Percentiles rank a stretch among this genome's conserved stretches.
phyloP scores from a whole-genome alignment of 108 stramenopile genomes.

The Nannochloropsis granulata region DNA sequence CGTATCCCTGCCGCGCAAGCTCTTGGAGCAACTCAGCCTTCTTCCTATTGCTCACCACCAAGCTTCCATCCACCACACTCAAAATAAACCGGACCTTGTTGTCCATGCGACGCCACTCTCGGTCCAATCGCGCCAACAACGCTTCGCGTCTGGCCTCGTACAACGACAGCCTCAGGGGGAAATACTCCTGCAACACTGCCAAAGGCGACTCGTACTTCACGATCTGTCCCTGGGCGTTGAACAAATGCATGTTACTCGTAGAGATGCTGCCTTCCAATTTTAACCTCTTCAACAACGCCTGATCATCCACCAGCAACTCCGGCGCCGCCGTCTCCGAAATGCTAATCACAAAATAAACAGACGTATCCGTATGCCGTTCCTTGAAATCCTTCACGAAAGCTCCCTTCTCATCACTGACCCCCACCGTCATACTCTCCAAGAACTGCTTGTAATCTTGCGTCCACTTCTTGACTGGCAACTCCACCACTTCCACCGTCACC shows the following conservation, averaged over 20 bases:
- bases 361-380: conserved; percentile 67
- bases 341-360: conserved; percentile 84
- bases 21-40: conserved; percentile 66
- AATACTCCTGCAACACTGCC: conserved; percentile 59
- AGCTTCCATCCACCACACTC: conserved; percentile 73
- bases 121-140: conserved; percentile 16
- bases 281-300: conserved; percentile 57
- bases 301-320: background rate
- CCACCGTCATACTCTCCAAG: conserved; percentile 28
- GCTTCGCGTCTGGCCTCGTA: conserved; percentile 74
- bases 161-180: conserved; percentile 54
- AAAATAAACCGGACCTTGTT: conserved; percentile 95
- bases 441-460: conserved; percentile 91
- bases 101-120: conserved; percentile 56
- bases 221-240: conserved; percentile 65
- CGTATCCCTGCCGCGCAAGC: conserved; percentile 64
- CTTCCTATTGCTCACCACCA: conserved; percentile 82
- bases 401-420: conserved; percentile 38
- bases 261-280: conserved; percentile 45
- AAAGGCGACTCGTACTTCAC: conserved; percentile 35
- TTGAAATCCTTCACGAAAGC: conserved; percentile 68
- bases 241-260: conserved; percentile 87
- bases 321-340: conserved; percentile 46
- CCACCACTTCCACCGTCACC: conserved; percentile 64
- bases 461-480: conserved; percentile 90